Evolutionary conservation across 331 rosid genomes (phyloP).

Genomic region (Acacia pycnantha): DNA sequence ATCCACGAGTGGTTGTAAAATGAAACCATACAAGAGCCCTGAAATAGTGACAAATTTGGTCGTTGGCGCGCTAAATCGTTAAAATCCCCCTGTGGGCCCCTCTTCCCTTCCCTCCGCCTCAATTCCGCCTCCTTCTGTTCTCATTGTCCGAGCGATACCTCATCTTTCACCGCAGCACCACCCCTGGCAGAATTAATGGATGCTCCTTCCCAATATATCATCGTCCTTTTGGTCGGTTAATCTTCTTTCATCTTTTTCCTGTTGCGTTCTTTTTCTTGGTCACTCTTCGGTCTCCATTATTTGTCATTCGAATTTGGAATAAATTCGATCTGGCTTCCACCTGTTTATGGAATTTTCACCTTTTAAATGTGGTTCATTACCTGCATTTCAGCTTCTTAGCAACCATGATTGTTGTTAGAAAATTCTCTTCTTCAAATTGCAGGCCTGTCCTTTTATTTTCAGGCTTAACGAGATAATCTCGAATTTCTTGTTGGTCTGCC

Average conservation of each 20-base stretch:
- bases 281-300: neutral
- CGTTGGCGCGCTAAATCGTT: constrained; percentile 5
- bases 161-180: neutral
- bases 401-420: neutral
- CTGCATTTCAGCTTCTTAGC: neutral
- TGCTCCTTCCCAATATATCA: constrained; percentile 1
- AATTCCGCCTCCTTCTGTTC: neutral
- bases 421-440: constrained; percentile 1
- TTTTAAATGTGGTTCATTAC: neutral
- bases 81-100: neutral
- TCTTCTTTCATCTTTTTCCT: neutral
- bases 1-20: neutral
- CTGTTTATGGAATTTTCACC: neutral
- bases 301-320: constrained; percentile 2
- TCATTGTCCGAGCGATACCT: neutral
- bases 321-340: neutral
- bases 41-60: neutral
- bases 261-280: neutral
- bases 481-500: neutral
- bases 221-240: constrained; percentile 9
- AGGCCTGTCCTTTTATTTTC: neutral
- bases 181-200: neutral
- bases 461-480: neutral
- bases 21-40: neutral
- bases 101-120: neutral